phyloP scores from a whole-genome alignment of 495 filamentous ascomycete genomes.

The Glonium stellatum region DNA sequence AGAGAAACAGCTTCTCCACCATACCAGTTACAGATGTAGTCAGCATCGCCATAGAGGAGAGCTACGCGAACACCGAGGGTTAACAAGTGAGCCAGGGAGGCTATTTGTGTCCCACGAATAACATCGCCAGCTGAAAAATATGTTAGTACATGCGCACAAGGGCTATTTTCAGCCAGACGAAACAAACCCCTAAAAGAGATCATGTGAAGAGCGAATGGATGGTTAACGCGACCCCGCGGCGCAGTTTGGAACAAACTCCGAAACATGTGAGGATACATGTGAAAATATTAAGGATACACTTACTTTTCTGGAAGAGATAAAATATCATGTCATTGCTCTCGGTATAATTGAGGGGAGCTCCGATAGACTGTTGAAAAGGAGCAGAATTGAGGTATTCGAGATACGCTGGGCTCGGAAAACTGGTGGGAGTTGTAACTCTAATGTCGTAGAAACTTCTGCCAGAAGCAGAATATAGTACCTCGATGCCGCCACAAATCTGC shows the following conservation, averaged over 20 bases:
- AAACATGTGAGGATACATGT: background rate
- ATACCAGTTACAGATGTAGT: conserved; percentile 39
- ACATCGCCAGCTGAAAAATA: conserved; percentile 31
- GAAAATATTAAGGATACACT: background rate
- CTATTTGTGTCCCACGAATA: conserved; percentile 27
- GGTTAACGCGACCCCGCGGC: background rate
- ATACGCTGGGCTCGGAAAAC: conserved; percentile 32
- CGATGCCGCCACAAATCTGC: conserved; percentile 14
- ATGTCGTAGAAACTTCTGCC: conserved; percentile 32
- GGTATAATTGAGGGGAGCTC: conserved; percentile 34
- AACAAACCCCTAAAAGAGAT: background rate
- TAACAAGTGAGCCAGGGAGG: conserved; percentile 32
- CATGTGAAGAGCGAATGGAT: background rate
- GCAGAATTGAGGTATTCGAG: conserved; percentile 35
- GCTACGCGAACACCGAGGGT: conserved; percentile 30
- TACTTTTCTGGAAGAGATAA: conserved; percentile 18
- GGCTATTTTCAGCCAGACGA: background rate
- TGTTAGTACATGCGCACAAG: background rate
- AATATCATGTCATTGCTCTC: conserved; percentile 26
- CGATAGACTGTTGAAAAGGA: conserved; percentile 33
- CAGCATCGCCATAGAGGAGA: conserved; percentile 35
- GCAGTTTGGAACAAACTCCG: background rate
- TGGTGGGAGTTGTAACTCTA: conserved; percentile 17
- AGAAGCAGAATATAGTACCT: background rate
- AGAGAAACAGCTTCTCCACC: conserved; percentile 36